Percentiles rank a stretch among this genome's conserved stretches.
Evolutionary conservation across 495 filamentous ascomycete species (phyloP).

Genomic region (Aspergillus nanangensis): DNA sequence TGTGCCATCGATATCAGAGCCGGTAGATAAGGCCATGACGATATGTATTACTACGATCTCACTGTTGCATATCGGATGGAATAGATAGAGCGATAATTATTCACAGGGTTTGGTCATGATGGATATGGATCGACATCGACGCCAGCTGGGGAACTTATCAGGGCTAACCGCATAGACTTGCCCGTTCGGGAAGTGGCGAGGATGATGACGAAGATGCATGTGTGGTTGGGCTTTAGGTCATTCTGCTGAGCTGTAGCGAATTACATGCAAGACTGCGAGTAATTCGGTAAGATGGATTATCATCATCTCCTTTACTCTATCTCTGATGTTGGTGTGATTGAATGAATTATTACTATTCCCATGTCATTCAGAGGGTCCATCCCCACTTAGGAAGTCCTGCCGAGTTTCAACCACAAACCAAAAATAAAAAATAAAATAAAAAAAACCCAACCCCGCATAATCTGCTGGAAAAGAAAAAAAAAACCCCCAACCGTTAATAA

Average conservation of each 20-base stretch:
- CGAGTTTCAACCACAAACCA: constrained; percentile 6
- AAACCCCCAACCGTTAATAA: too few relatives aligned
- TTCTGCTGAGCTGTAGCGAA: background rate
- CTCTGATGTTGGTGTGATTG: background rate
- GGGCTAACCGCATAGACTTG: constrained; percentile 2
- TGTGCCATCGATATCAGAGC: too few relatives aligned
- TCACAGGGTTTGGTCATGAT: background rate
- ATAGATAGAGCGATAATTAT: background rate
- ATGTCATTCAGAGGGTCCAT: background rate
- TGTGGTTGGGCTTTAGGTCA: background rate
- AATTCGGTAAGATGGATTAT: too few relatives aligned
- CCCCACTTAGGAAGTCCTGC: constrained; percentile 12
- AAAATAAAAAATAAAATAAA: background rate
- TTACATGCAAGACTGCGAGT: background rate
- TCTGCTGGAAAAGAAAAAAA: background rate
- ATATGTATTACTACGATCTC: too few relatives aligned
- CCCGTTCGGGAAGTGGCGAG: background rate
- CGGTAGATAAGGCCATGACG: too few relatives aligned
- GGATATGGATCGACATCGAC: background rate
- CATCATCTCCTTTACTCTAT: too few relatives aligned
- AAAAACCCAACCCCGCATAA: background rate
- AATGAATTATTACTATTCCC: background rate
- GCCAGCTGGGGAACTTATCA: background rate
- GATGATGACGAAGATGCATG: background rate
- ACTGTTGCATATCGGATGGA: background rate